A percentile compares a stretch with the other conserved stretches of the same genome.
Evolutionary conservation across 1,284 basidiomycete genomes (phyloP).

Genomic region (Macrocystidia cucumis): DNA sequence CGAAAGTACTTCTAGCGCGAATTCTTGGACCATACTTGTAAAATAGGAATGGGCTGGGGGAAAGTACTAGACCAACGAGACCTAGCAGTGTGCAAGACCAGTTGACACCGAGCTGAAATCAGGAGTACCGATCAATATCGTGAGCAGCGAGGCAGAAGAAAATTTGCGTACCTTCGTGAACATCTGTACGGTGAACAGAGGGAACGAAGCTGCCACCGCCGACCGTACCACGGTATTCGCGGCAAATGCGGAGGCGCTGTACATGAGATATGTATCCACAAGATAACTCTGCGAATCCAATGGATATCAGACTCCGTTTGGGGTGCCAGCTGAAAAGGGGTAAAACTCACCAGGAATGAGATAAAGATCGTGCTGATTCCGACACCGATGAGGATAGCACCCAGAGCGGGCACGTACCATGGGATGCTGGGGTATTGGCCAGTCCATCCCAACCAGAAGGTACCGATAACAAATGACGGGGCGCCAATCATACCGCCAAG

Average conservation of each 20-base stretch:
- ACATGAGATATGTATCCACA: slow-evolving; percentile 55
- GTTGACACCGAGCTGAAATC: slow-evolving; percentile 38
- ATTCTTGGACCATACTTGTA: slow-evolving; percentile 47
- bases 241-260: slow-evolving; percentile 65
- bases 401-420: slow-evolving; percentile 54
- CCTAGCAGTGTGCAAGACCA: slow-evolving; percentile 53
- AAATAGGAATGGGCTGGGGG: slow-evolving; percentile 55
- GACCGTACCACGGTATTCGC: slow-evolving; percentile 67
- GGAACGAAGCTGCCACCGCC: slow-evolving; percentile 59
- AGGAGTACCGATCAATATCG: slow-evolving; percentile 5
- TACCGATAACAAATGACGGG: slow-evolving; percentile 41
- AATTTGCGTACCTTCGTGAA: slow-evolving; percentile 33
- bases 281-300: slow-evolving; percentile 39
- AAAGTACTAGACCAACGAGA: slow-evolving; percentile 39
- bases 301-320: slow-evolving; percentile 13
- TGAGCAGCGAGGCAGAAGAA: neutral
- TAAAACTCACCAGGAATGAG: slow-evolving; percentile 45
- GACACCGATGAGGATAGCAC: slow-evolving; percentile 42
- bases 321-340: neutral
- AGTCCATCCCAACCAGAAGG: slow-evolving; percentile 62
- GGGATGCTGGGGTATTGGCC: slow-evolving; percentile 46
- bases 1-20: slow-evolving; percentile 39
- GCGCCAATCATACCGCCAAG: slow-evolving; percentile 46
- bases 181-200: slow-evolving; percentile 62
- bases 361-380: slow-evolving; percentile 56